These are phyloP conservation scores for Tetratostichococcus sp. DNA, from an alignment of 139 green algal species.

Conservation along the genomic window DNA sequence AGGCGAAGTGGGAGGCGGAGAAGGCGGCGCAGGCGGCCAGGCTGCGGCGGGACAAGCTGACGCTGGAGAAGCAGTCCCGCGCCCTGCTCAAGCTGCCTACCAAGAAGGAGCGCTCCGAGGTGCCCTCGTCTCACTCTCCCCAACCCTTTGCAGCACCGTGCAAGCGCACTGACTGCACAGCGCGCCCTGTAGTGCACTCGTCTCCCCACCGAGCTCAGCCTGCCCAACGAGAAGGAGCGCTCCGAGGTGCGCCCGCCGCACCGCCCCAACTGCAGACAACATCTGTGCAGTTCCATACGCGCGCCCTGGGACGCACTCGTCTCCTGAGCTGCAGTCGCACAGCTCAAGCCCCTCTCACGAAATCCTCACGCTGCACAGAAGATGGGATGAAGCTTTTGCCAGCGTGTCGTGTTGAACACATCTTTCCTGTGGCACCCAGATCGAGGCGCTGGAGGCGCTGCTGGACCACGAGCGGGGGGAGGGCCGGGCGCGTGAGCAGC, in stretches of 20 bases:
- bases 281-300: too few relatives aligned
- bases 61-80: slow-evolving; percentile 72
- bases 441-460: slow-evolving; percentile 43
- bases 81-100: slow-evolving; percentile 67
- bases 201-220: slow-evolving; percentile 47
- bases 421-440: neutral
- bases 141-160: too few relatives aligned
- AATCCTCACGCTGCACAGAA: too few relatives aligned
- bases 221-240: slow-evolving; percentile 79
- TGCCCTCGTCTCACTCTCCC: slow-evolving; percentile 20
- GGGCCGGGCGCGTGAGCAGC: slow-evolving; percentile 51
- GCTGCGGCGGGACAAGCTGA: slow-evolving; percentile 55
- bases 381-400: neutral
- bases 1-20: slow-evolving; percentile 41
- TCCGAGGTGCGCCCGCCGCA: too few relatives aligned
- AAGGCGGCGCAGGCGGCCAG: slow-evolving; percentile 37
- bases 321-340: too few relatives aligned
- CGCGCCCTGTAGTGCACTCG: too few relatives aligned
- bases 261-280: too few relatives aligned
- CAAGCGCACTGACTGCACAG: too few relatives aligned
- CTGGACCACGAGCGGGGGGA: slow-evolving; percentile 61
- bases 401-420: neutral
- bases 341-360: too few relatives aligned
- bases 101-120: slow-evolving; percentile 80
- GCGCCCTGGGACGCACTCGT: too few relatives aligned